Evolutionary conservation across 1,284 basidiomycete genomes (phyloP).

Genomic region (Heliocybe sulcata): DNA sequence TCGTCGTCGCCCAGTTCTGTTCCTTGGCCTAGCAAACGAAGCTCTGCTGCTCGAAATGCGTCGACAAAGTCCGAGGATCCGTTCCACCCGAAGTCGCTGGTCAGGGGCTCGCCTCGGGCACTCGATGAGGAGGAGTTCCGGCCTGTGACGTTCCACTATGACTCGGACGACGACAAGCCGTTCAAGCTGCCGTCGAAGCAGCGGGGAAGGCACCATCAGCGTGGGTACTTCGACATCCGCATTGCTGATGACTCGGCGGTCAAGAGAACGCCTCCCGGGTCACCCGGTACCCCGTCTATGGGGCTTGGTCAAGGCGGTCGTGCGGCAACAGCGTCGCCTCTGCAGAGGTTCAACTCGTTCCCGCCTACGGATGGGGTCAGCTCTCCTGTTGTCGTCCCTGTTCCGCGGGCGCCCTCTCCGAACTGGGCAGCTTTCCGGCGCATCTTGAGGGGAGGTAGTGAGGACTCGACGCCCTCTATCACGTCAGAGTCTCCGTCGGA

Average conservation of each 20-base stretch:
- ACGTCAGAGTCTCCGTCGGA: slow-evolving; percentile 19
- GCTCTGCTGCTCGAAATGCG: not conserved
- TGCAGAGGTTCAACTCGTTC: slow-evolving; percentile 12
- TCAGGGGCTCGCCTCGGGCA: slow-evolving; percentile 21
- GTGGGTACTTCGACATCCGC: slow-evolving; percentile 39
- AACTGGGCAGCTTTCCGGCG: slow-evolving; percentile 11
- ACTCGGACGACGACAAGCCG: slow-evolving; percentile 18
- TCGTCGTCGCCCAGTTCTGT: slow-evolving; percentile 21
- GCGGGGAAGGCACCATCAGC: slow-evolving; percentile 33
- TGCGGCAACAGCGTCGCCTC: not conserved
- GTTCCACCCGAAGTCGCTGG: slow-evolving; percentile 8
- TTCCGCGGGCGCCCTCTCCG: slow-evolving; percentile 1
- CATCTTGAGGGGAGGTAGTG: slow-evolving; percentile 32
- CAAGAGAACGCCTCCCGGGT: slow-evolving; percentile 35
- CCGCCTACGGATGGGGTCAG: slow-evolving; percentile 9
- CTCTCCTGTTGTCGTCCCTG: slow-evolving; percentile 8
- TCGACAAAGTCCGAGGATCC: not conserved
- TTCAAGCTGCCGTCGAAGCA: slow-evolving; percentile 13
- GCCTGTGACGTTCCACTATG: not conserved
- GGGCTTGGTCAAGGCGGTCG: not conserved
- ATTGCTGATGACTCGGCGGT: not conserved
- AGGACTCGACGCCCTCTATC: slow-evolving; percentile 50
- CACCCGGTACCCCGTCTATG: slow-evolving; percentile 16
- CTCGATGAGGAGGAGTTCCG: slow-evolving; percentile 14
- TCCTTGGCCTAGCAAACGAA: slow-evolving; percentile 27